phyloP scores from a whole-genome alignment of 768 basidiomycete species.

The Artomyces pyxidatus region DNA sequence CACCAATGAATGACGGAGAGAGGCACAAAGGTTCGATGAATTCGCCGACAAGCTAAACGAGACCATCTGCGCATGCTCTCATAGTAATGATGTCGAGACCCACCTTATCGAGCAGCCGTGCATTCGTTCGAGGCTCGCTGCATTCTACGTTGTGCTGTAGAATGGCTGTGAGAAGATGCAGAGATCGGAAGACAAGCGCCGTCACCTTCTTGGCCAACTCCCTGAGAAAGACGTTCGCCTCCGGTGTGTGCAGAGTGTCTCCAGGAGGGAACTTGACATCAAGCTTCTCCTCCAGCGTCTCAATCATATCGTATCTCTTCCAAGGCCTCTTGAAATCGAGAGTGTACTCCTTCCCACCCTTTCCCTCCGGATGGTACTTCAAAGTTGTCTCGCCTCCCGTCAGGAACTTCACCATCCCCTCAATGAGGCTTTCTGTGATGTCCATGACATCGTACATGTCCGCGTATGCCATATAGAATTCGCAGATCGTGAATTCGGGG shows the following conservation, averaged over 20 bases:
- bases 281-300: constrained; percentile 90
- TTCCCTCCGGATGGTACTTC: constrained; percentile 89
- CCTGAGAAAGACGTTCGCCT: constrained; percentile 82
- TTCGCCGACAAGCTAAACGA: constrained; percentile 91
- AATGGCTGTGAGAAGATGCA: not conserved
- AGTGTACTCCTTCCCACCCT: constrained; percentile 67
- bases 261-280: constrained; percentile 89
- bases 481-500: constrained; percentile 98
- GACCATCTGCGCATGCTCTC: no score
- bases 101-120: constrained; percentile 92
- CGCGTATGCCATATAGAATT: constrained; percentile 99
- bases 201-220: constrained; percentile 78
- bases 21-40: constrained; percentile 96
- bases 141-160: constrained; percentile 91
- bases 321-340: constrained; percentile 91
- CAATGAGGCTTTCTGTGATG: constrained; percentile 83
- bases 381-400: constrained; percentile 76
- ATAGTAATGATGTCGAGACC: constrained; percentile 8
- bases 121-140: constrained; percentile 90
- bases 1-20: constrained; percentile 92
- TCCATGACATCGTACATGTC: constrained; percentile 99
- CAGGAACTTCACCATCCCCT: constrained; percentile 84
- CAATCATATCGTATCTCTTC: constrained; percentile 99
- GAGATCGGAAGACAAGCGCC: not conserved
- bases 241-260: constrained; percentile 78